Base-by-base conservation (phyloP, 2,329 filamentous ascomycete genomes). In the Colletotrichum simmondsii region DNA sequence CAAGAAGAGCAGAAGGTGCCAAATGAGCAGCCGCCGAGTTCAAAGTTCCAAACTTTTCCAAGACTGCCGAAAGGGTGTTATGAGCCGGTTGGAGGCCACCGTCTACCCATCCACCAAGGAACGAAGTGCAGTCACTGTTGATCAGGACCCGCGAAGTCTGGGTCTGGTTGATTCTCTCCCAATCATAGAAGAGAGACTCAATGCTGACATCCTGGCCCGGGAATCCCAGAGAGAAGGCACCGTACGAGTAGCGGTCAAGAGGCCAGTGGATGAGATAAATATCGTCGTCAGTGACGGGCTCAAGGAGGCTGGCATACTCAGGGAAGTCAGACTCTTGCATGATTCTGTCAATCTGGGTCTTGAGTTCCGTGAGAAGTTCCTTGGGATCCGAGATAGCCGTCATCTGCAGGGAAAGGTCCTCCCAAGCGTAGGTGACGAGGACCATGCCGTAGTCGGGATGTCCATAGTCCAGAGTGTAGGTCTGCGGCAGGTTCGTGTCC, bases 21-120 rank as follows among this genome's bases (percentile, higher is more conserved):
- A 49, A 8, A 49, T 49, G 42, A 49, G 42, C 19, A 1, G 42
- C 42, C 42, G 42, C 42, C 8, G 42, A 49, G 42, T 49, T 66
- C 54, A 66, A 49, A 14, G 54, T 60, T 24, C 64, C 54, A 26
- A 60, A 66, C 11, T 58, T 32, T 35, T 59, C 53, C 11, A 66
- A 60, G n/a, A 60, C 37, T 10, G 54, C 64, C 24, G 64, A 66
- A 12, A 66, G 64, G 19, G 64, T 66, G n/a, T 66, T 66, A 6
- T 66, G 64, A 10, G 64, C 64, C n/a, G 64, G 37, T 26, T 66
- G 54, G 32, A 66, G 28, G 1, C 64, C 64, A 14, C 64, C 54
- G 14, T 60, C 64, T 11, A 66, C 64, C 64, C 64, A 66, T 3
- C 64, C 64, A n/a, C 64, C 64, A 22, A 66, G 64, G 32, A 66